Percentiles rank a stretch among this genome's conserved stretches.
Evolutionary conservation across 257 asterid genomes (phyloP).

Genomic region (Fraxinus americana): DNA sequence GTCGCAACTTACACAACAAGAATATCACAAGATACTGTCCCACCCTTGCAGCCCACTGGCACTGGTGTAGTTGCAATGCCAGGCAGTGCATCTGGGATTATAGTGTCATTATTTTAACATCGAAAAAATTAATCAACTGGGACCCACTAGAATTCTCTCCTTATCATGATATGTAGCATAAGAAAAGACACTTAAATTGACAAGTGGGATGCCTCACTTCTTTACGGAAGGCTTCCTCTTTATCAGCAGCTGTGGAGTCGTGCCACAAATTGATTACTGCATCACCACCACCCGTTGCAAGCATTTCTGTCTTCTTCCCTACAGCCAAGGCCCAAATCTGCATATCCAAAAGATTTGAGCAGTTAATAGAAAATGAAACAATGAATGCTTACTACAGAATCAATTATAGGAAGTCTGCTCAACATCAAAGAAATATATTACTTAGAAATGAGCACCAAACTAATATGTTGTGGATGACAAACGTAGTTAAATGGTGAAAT

Average conservation of each 20-base stretch:
- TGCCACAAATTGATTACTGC: constrained; percentile 95
- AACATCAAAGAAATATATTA: not conserved
- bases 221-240: constrained; percentile 87
- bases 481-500: not conserved
- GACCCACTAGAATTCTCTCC: not conserved
- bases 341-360: constrained; percentile 24
- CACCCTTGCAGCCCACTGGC: not conserved
- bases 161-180: not conserved
- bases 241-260: constrained; percentile 87
- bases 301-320: constrained; percentile 90
- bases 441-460: not conserved
- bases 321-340: constrained; percentile 97
- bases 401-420: not conserved
- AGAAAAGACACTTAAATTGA: constrained; percentile 6
- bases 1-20: not conserved
- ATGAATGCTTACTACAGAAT: constrained; percentile 8
- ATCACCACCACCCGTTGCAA: constrained; percentile 96
- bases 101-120: not conserved
- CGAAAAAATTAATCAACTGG: not conserved
- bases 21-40: not conserved
- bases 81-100: not conserved
- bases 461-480: not conserved
- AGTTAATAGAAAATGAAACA: constrained; percentile 11
- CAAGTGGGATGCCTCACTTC: constrained; percentile 59
- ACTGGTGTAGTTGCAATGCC: not conserved